Evolutionary conservation across 1,284 basidiomycete species (phyloP), one percentile per base, ranked within the genome.

Genomic region (Microbotryum violaceum): DNA sequence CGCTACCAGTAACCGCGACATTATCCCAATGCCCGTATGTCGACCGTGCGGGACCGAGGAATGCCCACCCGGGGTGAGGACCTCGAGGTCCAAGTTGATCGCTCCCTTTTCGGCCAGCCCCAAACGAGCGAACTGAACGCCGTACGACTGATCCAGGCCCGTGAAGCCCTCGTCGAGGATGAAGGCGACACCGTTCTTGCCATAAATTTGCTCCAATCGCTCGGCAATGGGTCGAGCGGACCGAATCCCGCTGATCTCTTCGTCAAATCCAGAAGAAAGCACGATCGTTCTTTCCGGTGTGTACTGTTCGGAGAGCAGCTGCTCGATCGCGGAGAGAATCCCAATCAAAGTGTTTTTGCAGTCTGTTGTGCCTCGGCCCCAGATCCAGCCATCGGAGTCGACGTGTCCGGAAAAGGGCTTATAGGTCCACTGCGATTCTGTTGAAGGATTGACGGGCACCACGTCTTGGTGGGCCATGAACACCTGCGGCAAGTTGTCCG

Each of bases 251-350:
- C 79, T 78, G 3, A 77, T 72, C 74, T 88, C 86, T 69, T 88
- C 87, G 69, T 88, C 86, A 61, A 82, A 83, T n/a, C 87, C 87
- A 56, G 82, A 83, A 1, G 82, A 80, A 27, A 86, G 76, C 25
- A 87, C 77, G 48, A 88, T 75, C 0, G 78, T 78, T 5, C 76
- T 70, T 50, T 66, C 70, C 6, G 81, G 80, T 62, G 74, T 60
- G 69, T 75, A 82, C 4, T 73, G 76, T 37, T 77, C 74, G 4
- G 72, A 66, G 21, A 81, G 66, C 18, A 82, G 75, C 52, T 75
- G 75, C 71, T 82, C 80, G 14, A 80, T 70, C 0, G 80, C 75
- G 8, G 75, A 73, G 49, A 80, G 72, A 56, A 80, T 76, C 12
- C 75, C 77, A 54, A 79, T 52, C 21, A 61, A 46, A 21, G 66